Evolutionary conservation across 345 rosid genomes (phyloP), one percentile per base, ranked within the genome.

Genomic region (Ricinus communis): DNA sequence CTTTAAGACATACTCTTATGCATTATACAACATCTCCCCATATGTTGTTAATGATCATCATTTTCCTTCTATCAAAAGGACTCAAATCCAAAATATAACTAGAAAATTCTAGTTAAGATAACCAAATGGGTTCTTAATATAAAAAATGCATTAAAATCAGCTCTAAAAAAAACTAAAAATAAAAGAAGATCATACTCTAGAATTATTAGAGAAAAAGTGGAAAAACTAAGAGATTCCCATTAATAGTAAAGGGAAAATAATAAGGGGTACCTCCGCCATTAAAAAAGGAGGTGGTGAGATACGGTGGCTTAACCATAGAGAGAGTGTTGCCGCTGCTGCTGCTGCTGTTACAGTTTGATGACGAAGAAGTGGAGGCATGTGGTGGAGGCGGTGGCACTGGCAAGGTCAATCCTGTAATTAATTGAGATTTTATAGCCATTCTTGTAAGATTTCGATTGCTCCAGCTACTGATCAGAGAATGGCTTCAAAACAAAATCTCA

Each of bases 191-290:
- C 10, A 16, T 31, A 31, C 22, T 19, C 15, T 10, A 59, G 53
- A 46, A 55, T 16, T 5, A 21, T 61, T 13, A 22, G 12, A 43
- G 57, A 7, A 60, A 19, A 47, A 27, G 0, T 4, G 10, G 22
- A 28, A 11, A 61, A 71, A 51, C 22, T 40, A n/a, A 56, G 13
- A 40, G 50, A 47, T 28, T 14, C 41, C 66, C 63, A 60, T 14
- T 5, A 53, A 45, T 40, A 51, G 4, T 14, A 3, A 46, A 71
- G 14, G 57, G 15, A 14, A 33, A 27, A 22, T 2, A 61, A 22
- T 21, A 21, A 50, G 18, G 28, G n/a, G 28, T 65, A 85, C 88
- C 85, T 77, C 86, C 86, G 11, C 79, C 84, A 68, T 72, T 81
- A 69, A 87, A 62, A 70, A 85, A 82, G 30, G 84, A 60, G 15